These are phyloP conservation scores for Strombidium stylifer DNA, from an alignment of 73 alveolate species.

Conservation along the genomic window DNA sequence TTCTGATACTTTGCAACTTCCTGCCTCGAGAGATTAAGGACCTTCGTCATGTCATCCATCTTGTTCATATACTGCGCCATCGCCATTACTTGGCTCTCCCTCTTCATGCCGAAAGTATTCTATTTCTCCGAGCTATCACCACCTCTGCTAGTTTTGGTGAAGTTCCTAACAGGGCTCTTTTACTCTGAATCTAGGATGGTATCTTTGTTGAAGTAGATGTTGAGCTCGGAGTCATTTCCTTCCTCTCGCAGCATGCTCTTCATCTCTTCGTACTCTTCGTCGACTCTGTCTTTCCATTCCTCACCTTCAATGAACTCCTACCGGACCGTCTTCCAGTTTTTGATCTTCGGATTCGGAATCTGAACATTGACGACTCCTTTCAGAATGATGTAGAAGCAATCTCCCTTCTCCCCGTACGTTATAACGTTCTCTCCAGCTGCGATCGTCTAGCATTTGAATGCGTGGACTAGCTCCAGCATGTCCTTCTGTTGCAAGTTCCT, in stretches of 20 bases:
- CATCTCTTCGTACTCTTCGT: background rate
- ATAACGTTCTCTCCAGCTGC: constrained; percentile 4
- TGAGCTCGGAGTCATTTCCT: background rate
- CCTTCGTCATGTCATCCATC: background rate
- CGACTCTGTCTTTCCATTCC: background rate
- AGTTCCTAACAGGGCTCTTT: too few species aligned
- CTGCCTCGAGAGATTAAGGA: background rate
- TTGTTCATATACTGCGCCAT: background rate
- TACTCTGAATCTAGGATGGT: too few species aligned
- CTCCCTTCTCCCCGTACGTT: constrained; percentile 43
- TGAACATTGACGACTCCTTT: constrained; percentile 31
- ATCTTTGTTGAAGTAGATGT: background rate
- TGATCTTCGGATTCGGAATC: constrained; percentile 26
- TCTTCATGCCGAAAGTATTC: background rate
- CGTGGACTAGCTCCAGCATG: constrained; percentile 10
- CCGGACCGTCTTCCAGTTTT: background rate
- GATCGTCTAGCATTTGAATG: constrained; percentile 17
- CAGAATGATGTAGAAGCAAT: constrained; percentile 46
- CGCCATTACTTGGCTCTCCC: background rate
- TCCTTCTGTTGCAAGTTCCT: constrained; percentile 29
- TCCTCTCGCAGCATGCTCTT: background rate
- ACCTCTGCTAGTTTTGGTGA: background rate
- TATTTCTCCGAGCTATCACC: background rate
- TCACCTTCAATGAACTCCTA: background rate
- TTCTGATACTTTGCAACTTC: background rate